These are phyloP conservation scores for Bryoerythrophyllum caledonicum DNA, from an alignment of 225 moss, liverwort and hornwort genomes.

Conservation along the genomic window DNA sequence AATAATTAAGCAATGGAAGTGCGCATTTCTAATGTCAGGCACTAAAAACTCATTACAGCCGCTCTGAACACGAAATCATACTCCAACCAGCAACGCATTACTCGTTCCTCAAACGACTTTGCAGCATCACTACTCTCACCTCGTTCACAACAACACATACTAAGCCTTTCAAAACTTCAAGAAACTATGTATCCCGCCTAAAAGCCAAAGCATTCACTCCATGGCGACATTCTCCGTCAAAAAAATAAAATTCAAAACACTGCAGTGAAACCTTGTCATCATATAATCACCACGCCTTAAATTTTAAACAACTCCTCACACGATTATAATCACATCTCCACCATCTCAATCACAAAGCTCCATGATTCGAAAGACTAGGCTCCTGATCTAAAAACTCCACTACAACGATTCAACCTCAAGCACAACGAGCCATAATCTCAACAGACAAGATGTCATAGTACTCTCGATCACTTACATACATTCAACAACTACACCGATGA, in stretches of 20 bases:
- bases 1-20: no score
- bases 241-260: no score
- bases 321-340: not conserved
- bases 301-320: not conserved
- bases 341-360: not conserved
- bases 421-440: not conserved
- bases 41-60: not conserved
- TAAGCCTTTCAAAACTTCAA: not conserved
- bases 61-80: not conserved
- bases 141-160: not conserved
- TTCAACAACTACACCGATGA: not conserved
- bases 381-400: not conserved
- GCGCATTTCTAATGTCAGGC: not conserved
- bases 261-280: not conserved
- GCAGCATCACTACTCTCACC: not conserved
- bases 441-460: not conserved
- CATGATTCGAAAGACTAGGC: not conserved
- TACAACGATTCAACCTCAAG: not conserved
- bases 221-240: no score
- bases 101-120: not conserved
- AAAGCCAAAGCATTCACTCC: no score
- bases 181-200: no score
- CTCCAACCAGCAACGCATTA: no score
- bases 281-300: not conserved
- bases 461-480: not conserved